Percentiles rank a stretch among this genome's conserved stretches.
These are phyloP conservation scores for Geosmithia flava DNA, from an alignment of 2,329 filamentous ascomycete genomes.

Conservation along the genomic window DNA sequence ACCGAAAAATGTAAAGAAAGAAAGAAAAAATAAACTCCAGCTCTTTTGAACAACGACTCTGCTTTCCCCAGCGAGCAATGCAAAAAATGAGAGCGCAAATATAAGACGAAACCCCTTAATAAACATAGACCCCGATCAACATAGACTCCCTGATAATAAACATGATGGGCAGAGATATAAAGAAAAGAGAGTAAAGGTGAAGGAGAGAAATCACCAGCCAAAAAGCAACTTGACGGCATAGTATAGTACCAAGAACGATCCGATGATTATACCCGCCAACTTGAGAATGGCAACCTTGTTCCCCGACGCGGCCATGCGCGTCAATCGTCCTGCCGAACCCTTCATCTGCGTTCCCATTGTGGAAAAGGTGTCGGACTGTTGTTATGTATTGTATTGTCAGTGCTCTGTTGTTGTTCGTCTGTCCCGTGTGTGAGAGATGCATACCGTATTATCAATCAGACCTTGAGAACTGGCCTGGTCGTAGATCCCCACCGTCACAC, in stretches of 20 bases:
- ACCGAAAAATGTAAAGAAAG: not conserved
- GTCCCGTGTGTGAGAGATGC: constrained; percentile 11
- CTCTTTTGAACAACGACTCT: no score
- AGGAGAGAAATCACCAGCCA: not conserved
- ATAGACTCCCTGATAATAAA: no score
- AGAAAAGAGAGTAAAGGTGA: no score
- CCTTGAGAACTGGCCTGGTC: constrained; percentile 84
- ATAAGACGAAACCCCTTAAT: no score
- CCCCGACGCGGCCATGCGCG: constrained; percentile 80
- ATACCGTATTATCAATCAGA: constrained; percentile 76
- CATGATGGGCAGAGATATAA: no score
- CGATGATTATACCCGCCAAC: constrained; percentile 72
- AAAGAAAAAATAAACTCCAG: no score
- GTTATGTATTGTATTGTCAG: not conserved
- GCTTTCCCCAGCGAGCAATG: not conserved
- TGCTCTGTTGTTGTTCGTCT: not conserved
- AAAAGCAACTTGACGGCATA: constrained; percentile 57
- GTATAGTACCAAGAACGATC: constrained; percentile 60
- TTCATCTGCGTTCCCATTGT: constrained; percentile 73
- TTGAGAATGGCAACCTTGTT: constrained; percentile 89
- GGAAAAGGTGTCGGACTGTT: constrained; percentile 78
- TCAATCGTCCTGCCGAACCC: constrained; percentile 70
- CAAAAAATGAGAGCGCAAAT: not conserved
- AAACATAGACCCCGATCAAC: no score
- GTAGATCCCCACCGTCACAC: constrained; percentile 95